Conservation (phyloP, 2,329 filamentous ascomycete genomes). For the Sclerotinia subarctica region DNA sequence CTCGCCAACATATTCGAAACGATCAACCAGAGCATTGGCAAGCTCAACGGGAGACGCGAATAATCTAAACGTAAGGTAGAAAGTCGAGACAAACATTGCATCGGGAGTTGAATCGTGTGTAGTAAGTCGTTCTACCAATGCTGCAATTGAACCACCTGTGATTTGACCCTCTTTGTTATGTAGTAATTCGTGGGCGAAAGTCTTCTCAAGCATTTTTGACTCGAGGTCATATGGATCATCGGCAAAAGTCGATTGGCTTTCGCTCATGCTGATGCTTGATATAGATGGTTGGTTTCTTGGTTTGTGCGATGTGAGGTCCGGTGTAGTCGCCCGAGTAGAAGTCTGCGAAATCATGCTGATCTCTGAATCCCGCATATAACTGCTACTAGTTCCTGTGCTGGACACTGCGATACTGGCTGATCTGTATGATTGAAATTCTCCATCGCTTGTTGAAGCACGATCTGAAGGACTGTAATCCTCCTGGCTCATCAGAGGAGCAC, state of each 20-base stretch:
- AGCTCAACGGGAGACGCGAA: slow-evolving; percentile 82
- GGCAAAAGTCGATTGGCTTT: slow-evolving; percentile 59
- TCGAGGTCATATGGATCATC: slow-evolving; percentile 80
- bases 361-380: slow-evolving; percentile 76
- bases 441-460: slow-evolving; percentile 46
- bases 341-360: slow-evolving; percentile 74
- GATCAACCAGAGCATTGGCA: slow-evolving; percentile 77
- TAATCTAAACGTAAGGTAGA: slow-evolving; percentile 92
- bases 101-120: slow-evolving; percentile 92
- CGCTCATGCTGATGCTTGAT: slow-evolving; percentile 65
- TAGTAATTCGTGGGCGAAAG: slow-evolving; percentile 85
- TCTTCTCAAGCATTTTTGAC: slow-evolving; percentile 82
- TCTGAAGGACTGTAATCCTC: slow-evolving; percentile 51
- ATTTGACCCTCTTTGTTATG: slow-evolving; percentile 93
- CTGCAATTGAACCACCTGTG: slow-evolving; percentile 85
- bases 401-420: slow-evolving; percentile 71
- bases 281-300: slow-evolving; percentile 55
- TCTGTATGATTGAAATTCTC: slow-evolving; percentile 53
- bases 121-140: slow-evolving; percentile 90
- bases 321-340: slow-evolving; percentile 85
- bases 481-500: slow-evolving; percentile 48
- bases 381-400: slow-evolving; percentile 74
- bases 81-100: slow-evolving; percentile 85
- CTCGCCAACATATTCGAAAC: slow-evolving; percentile 88
- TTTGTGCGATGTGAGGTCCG: slow-evolving; percentile 51